Evolutionary conservation across 805 yeast genomes (phyloP), one percentile per base, ranked within the genome.

Genomic region (Metschnikowia drakensbergensis): DNA sequence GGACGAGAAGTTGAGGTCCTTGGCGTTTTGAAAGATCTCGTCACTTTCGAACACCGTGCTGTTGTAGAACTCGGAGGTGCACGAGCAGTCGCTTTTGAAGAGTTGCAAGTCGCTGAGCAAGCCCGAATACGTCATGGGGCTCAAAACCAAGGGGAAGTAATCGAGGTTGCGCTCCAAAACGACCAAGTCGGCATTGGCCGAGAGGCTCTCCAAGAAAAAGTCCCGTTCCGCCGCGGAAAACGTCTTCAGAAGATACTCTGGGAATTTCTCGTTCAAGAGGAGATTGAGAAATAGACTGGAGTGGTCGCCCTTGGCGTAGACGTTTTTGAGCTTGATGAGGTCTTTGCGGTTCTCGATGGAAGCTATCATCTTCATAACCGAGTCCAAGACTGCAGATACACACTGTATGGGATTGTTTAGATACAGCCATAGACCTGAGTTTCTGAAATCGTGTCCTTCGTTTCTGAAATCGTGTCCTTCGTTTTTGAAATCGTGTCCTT

Each of bases 111-210:
- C 97, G 62, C 87, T 91, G 22, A 90, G 70, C 11, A 94, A 70
- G 0, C 98, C 99, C 13, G 79, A 72, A 62, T 91, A 92, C 2
- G 89, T 86, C 57, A 91, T 67, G 58, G 91, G 97, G 26, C 83
- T 80, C 47, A 89, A 67, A 8, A 88, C 58, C 1, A 89, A 84
- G 1, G 96, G 81, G 4, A 86, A 64, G 37, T 80, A 75, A 66
- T 92, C 99, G 28, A 84, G 63, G 46, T 83, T 80, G 42, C 99
- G 71, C 60, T 92, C 98, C 22, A 92, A 60, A 1, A 91, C 83
- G 5, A 92, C 74, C 28, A 91, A 66, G 59, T 92, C 95, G 45
- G 82, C 77, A 50, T 83, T 83, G 40, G 77, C 68, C 8, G 71
- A 71, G 32, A 71, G 65, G 47, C 64, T 67, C 10, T 58, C 50